A percentile compares a stretch with the other conserved stretches of the same genome.
Evolutionary conservation across 2,329 filamentous ascomycete genomes (phyloP).

Genomic region (Penicillium paneum): DNA sequence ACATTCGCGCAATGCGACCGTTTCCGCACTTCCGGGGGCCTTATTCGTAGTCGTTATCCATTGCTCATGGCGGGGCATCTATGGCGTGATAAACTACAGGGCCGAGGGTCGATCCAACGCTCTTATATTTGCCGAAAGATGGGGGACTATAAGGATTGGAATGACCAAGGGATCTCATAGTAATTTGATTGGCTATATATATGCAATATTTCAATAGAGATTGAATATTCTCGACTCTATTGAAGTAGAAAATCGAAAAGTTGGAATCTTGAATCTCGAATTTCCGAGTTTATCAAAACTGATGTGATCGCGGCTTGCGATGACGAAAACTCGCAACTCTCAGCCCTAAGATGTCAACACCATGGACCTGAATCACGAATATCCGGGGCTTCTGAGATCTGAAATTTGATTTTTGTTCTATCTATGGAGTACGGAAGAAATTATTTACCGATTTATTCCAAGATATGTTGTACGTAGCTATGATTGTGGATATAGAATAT

Average conservation of each 20-base stretch:
- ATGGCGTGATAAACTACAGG: conserved; percentile 30
- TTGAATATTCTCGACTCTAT: background rate
- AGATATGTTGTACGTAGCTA: background rate
- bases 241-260: background rate
- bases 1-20: conserved; percentile 8
- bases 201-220: background rate
- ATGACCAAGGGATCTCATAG: background rate
- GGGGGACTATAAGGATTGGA: background rate
- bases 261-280: background rate
- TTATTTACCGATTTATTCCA: background rate
- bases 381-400: background rate
- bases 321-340: conserved; percentile 20
- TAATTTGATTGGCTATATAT: background rate
- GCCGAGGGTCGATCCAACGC: conserved; percentile 5
- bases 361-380: background rate
- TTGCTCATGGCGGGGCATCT: conserved; percentile 33
- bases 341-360: conserved; percentile 2
- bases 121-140: background rate
- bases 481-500: background rate
- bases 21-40: conserved; percentile 8
- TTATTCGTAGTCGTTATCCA: conserved; percentile 8
- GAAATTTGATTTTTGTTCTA: background rate
- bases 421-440: background rate
- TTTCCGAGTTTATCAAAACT: conserved; percentile 1
- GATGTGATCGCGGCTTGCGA: conserved; percentile 23